phyloP scores from a whole-genome alignment of 2,329 filamentous ascomycete genomes.

The Scortechinia acanthostroma region DNA sequence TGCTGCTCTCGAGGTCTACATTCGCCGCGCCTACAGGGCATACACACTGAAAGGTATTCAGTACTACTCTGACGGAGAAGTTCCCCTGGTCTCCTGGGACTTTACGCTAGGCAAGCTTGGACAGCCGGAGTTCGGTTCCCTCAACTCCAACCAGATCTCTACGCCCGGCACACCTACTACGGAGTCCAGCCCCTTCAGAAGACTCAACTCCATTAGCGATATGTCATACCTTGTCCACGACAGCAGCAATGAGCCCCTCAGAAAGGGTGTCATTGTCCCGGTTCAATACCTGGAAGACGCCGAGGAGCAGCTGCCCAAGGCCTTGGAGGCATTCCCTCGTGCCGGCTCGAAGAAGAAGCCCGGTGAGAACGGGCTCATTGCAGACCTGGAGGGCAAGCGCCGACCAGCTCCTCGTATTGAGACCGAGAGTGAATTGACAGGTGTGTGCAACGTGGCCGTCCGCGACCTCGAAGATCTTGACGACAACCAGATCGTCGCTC shows the following conservation, averaged over 20 bases:
- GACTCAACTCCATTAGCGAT: constrained; percentile 91
- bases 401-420: constrained; percentile 48
- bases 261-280: constrained; percentile 91
- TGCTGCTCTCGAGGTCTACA: constrained; percentile 90
- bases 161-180: constrained; percentile 69
- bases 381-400: constrained; percentile 70
- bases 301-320: constrained; percentile 78
- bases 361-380: constrained; percentile 50
- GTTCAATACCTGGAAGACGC: constrained; percentile 90
- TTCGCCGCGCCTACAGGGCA: constrained; percentile 91
- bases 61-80: constrained; percentile 71
- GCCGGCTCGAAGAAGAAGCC: constrained; percentile 42
- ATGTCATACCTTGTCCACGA: constrained; percentile 80
- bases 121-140: constrained; percentile 77
- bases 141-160: constrained; percentile 75
- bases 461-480: constrained; percentile 78
- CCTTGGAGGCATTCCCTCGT: constrained; percentile 73
- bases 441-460: constrained; percentile 86
- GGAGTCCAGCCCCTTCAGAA: constrained; percentile 61
- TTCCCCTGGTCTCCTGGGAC: constrained; percentile 86
- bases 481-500: constrained; percentile 72
- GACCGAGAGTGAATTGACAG: constrained; percentile 71
- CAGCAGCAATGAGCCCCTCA: constrained; percentile 67
- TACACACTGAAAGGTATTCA: constrained; percentile 85
- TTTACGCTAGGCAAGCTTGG: constrained; percentile 91